Evolutionary conservation across 176 grass and related monocot genomes (phyloP), one percentile per base, ranked within the genome.

Genomic region (Paspalum notatum): DNA sequence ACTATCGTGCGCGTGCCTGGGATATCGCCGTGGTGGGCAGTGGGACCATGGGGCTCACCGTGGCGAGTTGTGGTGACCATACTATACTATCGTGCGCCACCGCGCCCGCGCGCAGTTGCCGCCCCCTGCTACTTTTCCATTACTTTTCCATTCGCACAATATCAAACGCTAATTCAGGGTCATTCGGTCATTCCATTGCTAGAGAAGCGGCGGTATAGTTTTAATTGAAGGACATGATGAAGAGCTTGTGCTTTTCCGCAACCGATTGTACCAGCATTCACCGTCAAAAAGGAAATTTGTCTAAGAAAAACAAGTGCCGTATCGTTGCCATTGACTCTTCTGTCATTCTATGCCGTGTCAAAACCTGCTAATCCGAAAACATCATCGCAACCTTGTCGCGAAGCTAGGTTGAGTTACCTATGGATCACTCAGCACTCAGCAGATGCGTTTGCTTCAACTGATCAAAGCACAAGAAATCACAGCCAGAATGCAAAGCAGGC

Each of bases 391-490:
- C 12, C 52, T 40, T 44, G 32, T 14, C 53, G 17, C n/a, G 3
- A 26, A 11, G 21, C 46, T 62, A 18, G 22, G 37, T 24, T 43
- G 78, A 83, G 25, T 24, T 62, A 53, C 15, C 40, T 12, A 10
- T 72, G 9, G 18, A 41, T 51, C 65, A 50, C 9, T 61, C 74
- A 64, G 75, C 60, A 66, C 26, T 65, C 46, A 54, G 14, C 24
- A 50, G 37, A 79, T 46, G 2, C 42, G 25, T 67, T 66, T 4
- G 1, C 13, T 5, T 22, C 9, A 76, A 22, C 24, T 55, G 32
- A 32, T 32, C 32, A 32, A 47, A 1, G 52, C 1, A 1, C 16
- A n/a, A 45, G 21, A 52, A 76, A 62, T 25, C 64, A 41, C 59
- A 66, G 22, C 9, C 27, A 41, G 27, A 21, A 7, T 20, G 44